Evolutionary conservation across 108 stramenopile genomes (phyloP).

Genomic region (Parmales sp.): DNA sequence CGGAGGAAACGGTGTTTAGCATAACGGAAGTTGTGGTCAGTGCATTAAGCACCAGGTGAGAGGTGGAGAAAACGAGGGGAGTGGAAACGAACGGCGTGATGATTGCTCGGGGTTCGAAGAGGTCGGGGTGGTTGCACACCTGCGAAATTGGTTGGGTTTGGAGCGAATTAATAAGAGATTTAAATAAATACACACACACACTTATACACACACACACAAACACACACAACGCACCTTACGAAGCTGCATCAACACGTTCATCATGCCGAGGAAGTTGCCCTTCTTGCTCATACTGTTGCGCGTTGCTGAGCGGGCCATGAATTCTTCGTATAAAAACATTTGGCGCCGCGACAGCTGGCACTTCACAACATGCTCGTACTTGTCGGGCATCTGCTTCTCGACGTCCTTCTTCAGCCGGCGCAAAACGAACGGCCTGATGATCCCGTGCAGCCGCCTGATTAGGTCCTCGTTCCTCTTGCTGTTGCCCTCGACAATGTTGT

Average conservation of each 20-base stretch:
- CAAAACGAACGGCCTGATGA: conserved; percentile 92
- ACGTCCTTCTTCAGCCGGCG: conserved; percentile 93
- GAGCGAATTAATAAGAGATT: no score
- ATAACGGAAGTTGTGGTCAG: conserved; percentile 36
- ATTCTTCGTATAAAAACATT: conserved; percentile 93
- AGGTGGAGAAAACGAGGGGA: no score
- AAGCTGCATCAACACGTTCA: conserved; percentile 98
- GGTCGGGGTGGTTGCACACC: conserved; percentile 99
- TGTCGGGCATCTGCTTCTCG: conserved; percentile 90
- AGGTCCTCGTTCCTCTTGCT: conserved; percentile 60
- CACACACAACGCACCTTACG: no score
- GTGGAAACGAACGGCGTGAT: conserved; percentile 81
- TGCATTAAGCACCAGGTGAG: conserved; percentile 47
- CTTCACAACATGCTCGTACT: conserved; percentile 89
- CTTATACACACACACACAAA: no score
- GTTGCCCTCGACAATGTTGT: conserved; percentile 80
- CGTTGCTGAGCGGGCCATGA: conserved; percentile 87
- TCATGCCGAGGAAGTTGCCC: conserved; percentile 95
- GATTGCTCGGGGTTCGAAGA: conserved; percentile 91
- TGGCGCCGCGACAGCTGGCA: conserved; percentile 86
- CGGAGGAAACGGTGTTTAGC: no score
- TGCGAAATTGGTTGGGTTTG: no score
- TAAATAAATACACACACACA: no score
- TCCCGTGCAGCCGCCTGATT: conserved; percentile 79
- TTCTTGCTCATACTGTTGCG: conserved; percentile 65